Evolutionary conservation across 306 rosid genomes (phyloP), one percentile per base, ranked within the genome.

Genomic region (Fragaria vesca): DNA sequence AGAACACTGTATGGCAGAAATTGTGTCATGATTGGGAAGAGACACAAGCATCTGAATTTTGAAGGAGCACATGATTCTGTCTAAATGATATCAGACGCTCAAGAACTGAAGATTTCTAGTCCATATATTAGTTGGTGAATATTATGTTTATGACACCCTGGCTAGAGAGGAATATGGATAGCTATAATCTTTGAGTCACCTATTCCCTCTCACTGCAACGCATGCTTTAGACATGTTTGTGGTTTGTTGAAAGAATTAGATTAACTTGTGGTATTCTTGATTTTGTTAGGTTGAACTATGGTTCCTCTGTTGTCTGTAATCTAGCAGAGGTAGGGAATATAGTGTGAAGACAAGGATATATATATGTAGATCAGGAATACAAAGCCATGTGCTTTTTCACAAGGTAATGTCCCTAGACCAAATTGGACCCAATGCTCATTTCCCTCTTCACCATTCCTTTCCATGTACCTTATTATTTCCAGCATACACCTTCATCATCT

Each of bases 1-100:
- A 30, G 32, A 30, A 30, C 32, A 30, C 32, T 51, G 62, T 48
- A 4, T 32, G 75, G 75, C 34, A 4, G 30, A 26, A 71, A 50
- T 28, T 30, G n/a, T 50, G 18, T 32, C 38, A 1, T 40, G 28
- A 57, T 17, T 16, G 62, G 46, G 46, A 71, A 71, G 62, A 30
- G 46, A 71, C 75, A 71, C 1, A 51, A 55, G 26, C 13, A 24
- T 58, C 32, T 58, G 16, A 3, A 58, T 11, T 58, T n/a, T 66
- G 38, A 51, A 66, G 8, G 26, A 79, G 76, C 77, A 68, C 84
- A 76, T 82, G 80, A 66, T 28, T 77, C 13, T 73, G 83, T 60
- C 40, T 55, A 8, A 55, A 55, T 54, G 65, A 69, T 8, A 72
- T 63, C 43, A 34, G 21, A n/a, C 61, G 17, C 2, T 30, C 52